Base-by-base conservation (phyloP, 257 asterid genomes). In the Solanum tarapatanum region DNA sequence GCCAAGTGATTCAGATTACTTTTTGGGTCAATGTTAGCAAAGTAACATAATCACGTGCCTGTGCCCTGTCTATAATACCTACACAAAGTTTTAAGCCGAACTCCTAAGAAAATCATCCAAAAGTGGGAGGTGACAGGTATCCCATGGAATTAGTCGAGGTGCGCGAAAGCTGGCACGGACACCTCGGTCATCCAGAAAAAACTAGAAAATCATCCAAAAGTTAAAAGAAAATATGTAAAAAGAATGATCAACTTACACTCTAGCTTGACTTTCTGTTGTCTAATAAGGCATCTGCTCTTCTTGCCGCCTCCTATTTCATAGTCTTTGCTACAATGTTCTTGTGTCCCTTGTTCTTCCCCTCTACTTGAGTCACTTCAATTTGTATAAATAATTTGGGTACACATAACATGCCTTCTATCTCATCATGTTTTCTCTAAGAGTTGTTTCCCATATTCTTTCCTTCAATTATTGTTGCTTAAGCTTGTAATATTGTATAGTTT, bases 321-420 rank as follows among this genome's bases (percentile, higher is more conserved):
- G 12, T 76, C 43, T 76, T 76, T 4, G 0, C 83, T n/a, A 37
- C 28, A 37, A 23, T 23, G 33, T 75, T 75, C 83, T 75, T 2
- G 35, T 76, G 48, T 76, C 30, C 35, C 58, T 39, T 39, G 83
- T 76, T 39, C 23, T 39, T 36, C 83, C 51, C 33, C 9, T 37
- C 58, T 76, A 37, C 17, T 37, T 8, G 11, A 0, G 60, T 19
- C 33, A 39, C 35, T 39, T 76, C 14, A n/a, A 39, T 39, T 37
- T 76, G 83, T 76, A 24, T 39, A n/a, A 68, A 76, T n/a, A 39
- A 11, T 76, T 76, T 76, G 60, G 83, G 35, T 76, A 39, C 60
- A 4, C 83, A 1, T 23, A 76, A 76, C 58, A 6, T 37, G 55
- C 60, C 83, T 37, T 28, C 60, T 76, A 76, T 76, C 10, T n/a